Evolutionary conservation across 2,329 filamentous ascomycete genomes (phyloP), one percentile per base, ranked within the genome.

Genomic region (Colletotrichum godetiae): DNA sequence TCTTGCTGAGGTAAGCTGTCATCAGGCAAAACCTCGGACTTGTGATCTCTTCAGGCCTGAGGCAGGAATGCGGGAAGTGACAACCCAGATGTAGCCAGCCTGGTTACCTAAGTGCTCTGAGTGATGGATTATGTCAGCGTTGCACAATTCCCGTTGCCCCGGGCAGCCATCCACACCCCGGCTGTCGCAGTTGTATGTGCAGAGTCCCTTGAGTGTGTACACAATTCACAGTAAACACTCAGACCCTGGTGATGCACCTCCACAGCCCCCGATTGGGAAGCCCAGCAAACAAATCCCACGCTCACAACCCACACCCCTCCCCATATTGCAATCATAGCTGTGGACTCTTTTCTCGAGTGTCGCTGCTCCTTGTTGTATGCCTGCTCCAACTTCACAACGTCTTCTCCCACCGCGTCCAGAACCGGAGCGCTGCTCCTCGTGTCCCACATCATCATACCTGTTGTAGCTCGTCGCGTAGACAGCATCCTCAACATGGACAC

Each of bases 341-440:
- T 64, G 58, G 65, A 10, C 58, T 64, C 37, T 42, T 68, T 60
- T 63, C 19, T 8, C 19, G 37, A 42, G 58, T 49, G 46, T 15
- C 19, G 37, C 37, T 42, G 15, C 59, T 31, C 37, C 53, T 55
- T 46, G 27, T 35, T 65, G 64, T 49, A 72, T 66, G 71, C 49
- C 56, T 62, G 67, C 68, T 74, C 59, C 74, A 78, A 71, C 63
- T 77, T 76, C 75, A 77, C 72, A 63, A 78, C 77, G 75, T 77
- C 75, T 76, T 73, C 73, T 62, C 76, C 78, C 74, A 77, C 78
- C 59, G 75, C 79, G 73, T 77, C 78, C 64, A 76, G 76, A 29
- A 69, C 79, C 58, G 83, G 83, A 80, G 81, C 81, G 69, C 75
- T 82, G 80, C 82, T 84, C 78, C 80, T 84, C 76, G 78, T 81